A percentile compares a stretch with the other conserved stretches of the same genome.
phyloP scores from a whole-genome alignment of 768 basidiomycete species.

The Epithele typhae region DNA sequence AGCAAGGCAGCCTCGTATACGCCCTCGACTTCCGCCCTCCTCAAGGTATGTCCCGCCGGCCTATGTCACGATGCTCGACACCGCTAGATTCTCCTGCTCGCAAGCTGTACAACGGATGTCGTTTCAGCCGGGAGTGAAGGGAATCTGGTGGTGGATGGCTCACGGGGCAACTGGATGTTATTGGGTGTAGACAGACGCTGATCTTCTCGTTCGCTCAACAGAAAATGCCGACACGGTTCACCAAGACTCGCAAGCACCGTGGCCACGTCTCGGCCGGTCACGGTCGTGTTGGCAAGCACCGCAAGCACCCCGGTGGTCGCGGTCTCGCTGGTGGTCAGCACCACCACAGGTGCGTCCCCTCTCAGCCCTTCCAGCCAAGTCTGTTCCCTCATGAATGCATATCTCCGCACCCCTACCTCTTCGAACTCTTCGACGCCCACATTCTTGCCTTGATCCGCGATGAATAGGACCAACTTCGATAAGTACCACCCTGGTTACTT shows the following conservation, averaged over 20 bases:
- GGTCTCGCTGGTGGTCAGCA: constrained; percentile 99
- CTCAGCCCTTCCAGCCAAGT: no score
- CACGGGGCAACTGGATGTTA: constrained; percentile 30
- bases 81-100: no score
- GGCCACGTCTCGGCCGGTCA: constrained; percentile 99
- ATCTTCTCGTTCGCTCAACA: constrained; percentile 23
- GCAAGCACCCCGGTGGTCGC: constrained; percentile 99
- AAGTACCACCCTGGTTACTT: constrained; percentile 99
- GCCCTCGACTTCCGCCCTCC: constrained; percentile 35
- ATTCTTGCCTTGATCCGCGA: not conserved
- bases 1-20: constrained; percentile 19
- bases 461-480: constrained; percentile 85
- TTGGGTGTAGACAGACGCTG: constrained; percentile 21
- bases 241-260: constrained; percentile 98
- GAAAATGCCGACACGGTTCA: constrained; percentile 92
- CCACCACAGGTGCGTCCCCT: constrained; percentile 85
- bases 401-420: no score
- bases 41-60: constrained; percentile 79
- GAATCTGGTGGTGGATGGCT: constrained; percentile 48
- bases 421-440: no score
- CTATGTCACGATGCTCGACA: no score
- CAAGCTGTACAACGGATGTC: constrained; percentile 22
- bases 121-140: constrained; percentile 7
- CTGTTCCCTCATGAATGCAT: no score
- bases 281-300: constrained; percentile 99